Evolutionary conservation across 2,329 filamentous ascomycete species (phyloP).

Genomic region (Teratosphaeriaceae sp.): DNA sequence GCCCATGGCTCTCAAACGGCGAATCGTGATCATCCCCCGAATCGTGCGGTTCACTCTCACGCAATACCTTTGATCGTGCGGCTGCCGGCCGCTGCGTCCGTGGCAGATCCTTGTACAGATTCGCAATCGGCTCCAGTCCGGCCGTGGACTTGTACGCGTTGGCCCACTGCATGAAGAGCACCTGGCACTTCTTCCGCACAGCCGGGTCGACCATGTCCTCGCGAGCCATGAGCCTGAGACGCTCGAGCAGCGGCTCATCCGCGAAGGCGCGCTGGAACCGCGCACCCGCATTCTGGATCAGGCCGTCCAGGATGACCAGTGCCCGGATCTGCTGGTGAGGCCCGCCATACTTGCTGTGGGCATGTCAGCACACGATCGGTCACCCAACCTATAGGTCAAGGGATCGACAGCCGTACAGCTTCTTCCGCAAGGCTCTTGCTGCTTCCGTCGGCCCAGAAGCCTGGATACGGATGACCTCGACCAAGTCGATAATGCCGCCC

Average conservation of each 20-base stretch:
- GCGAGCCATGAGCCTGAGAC: constrained; percentile 78
- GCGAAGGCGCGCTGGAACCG: constrained; percentile 82
- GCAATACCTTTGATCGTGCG: constrained; percentile 69
- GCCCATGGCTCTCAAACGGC: constrained; percentile 26
- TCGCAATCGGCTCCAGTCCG: constrained; percentile 73
- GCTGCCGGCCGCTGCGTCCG: constrained; percentile 62
- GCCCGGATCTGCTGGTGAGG: constrained; percentile 88
- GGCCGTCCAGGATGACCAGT: constrained; percentile 79
- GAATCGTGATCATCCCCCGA: constrained; percentile 43
- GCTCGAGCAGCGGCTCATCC: constrained; percentile 86
- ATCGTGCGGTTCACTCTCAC: constrained; percentile 67
- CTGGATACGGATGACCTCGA: constrained; percentile 90
- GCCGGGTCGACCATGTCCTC: constrained; percentile 77
- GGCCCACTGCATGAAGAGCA: constrained; percentile 83
- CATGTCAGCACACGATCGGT: background rate
- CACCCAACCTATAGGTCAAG: too few species aligned
- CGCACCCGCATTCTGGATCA: constrained; percentile 89
- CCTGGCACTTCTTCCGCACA: constrained; percentile 82
- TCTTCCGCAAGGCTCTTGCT: constrained; percentile 88
- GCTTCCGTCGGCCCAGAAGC: constrained; percentile 80
- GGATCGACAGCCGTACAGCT: constrained; percentile 53
- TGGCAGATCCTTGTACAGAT: constrained; percentile 65
- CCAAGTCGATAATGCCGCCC: constrained; percentile 84
- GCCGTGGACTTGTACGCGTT: constrained; percentile 71
- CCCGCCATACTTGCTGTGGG: constrained; percentile 76